phyloP scores from a whole-genome alignment of 345 rosid genomes.

The Alliaria petiolata region DNA sequence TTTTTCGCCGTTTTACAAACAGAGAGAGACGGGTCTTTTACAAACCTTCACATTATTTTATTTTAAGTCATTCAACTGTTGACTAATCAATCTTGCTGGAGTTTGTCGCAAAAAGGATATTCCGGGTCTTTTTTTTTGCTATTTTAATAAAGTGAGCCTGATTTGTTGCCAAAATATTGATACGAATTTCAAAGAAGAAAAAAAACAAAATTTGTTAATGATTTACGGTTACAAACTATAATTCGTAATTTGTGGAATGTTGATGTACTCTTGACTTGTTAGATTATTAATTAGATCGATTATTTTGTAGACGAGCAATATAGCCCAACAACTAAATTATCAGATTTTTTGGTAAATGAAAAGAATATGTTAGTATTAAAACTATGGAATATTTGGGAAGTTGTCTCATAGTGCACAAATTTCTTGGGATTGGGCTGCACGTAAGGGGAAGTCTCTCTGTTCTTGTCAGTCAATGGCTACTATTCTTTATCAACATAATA shows the following conservation, averaged over 20 bases:
- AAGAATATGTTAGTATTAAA: too few species aligned
- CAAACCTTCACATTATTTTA: neutral
- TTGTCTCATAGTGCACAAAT: conserved; percentile 11
- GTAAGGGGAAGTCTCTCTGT: conserved; percentile 15
- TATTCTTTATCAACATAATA: neutral
- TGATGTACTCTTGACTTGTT: neutral
- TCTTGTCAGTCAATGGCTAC: conserved; percentile 14
- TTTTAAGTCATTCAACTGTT: neutral
- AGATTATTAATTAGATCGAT: too few species aligned
- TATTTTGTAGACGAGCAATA: too few species aligned
- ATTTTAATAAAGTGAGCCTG: neutral
- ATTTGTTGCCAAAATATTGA: neutral
- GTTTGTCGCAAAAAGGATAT: neutral
- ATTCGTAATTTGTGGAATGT: neutral
- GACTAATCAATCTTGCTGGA: too few species aligned
- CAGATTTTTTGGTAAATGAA: neutral
- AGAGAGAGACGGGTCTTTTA: neutral
- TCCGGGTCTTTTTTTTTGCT: neutral
- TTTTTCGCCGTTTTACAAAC: neutral
- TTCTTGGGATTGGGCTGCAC: conserved; percentile 31
- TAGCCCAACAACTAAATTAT: neutral
- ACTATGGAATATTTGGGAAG: neutral
- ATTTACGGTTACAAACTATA: neutral
- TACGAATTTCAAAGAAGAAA: neutral
- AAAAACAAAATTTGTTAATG: neutral